Conservation (phyloP, 768 basidiomycete species). For the Phylloporus sp. region DNA sequence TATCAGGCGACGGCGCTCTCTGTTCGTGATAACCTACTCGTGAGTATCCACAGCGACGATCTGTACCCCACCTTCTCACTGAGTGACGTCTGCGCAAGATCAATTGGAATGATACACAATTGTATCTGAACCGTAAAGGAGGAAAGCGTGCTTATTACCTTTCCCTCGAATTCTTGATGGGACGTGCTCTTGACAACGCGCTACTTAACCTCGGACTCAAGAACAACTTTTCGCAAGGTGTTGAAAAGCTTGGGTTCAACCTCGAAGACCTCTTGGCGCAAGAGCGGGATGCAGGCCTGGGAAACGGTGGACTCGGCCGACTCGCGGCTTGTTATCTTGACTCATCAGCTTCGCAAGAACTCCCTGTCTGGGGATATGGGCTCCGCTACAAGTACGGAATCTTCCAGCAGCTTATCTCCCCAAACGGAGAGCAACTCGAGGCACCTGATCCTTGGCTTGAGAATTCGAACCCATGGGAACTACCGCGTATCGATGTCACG, state of each 20-base stretch:
- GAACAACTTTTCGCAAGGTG: conserved; percentile 61
- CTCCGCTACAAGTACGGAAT: conserved; percentile 92
- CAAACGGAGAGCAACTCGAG: conserved; percentile 80
- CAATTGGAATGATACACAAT: conserved; percentile 84
- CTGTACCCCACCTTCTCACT: conserved; percentile 1
- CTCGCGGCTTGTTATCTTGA: conserved; percentile 98
- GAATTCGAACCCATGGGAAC: conserved; percentile 84
- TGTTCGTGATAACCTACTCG: conserved; percentile 83
- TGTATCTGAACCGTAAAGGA: conserved; percentile 72
- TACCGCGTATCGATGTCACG: conserved; percentile 78
- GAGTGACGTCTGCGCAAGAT: conserved; percentile 38
- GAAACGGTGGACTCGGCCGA: conserved; percentile 93
- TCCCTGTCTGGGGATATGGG: conserved; percentile 96
- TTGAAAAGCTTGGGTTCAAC: conserved; percentile 80
- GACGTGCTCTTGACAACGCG: conserved; percentile 73
- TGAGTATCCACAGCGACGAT: conserved; percentile 30
- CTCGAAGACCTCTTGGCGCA: conserved; percentile 83
- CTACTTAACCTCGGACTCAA: conserved; percentile 88
- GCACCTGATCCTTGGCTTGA: conserved; percentile 94
- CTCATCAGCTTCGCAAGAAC: conserved; percentile 83
- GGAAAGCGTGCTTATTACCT: conserved; percentile 95
- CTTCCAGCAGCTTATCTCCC: conserved; percentile 89
- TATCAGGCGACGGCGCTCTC: conserved; percentile 91
- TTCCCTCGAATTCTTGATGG: conserved; percentile 91
- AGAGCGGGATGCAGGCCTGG: conserved; percentile 92